Conservation (phyloP, 192 early-diverging fungal genomes). For the Geosiphon pyriformis region DNA sequence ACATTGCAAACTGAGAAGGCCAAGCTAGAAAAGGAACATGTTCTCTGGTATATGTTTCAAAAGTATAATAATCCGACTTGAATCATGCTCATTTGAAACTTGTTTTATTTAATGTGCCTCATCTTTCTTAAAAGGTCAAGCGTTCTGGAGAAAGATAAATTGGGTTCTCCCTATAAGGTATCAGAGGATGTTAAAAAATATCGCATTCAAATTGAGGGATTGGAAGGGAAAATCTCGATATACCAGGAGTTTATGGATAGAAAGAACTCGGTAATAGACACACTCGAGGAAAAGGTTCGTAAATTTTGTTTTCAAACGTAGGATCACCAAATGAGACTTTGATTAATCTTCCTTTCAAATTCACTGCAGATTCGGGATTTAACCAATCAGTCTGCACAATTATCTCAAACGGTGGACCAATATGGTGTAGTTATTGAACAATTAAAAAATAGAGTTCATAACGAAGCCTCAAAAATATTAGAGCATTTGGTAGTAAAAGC, state of each 20-base stretch:
- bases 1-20: slow-evolving; percentile 17
- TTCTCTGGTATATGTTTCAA: slow-evolving; percentile 4
- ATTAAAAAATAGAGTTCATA: neutral
- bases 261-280: neutral
- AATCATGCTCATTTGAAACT: neutral
- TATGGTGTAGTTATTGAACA: neutral
- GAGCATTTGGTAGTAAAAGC: no score
- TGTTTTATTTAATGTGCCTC: neutral
- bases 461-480: slow-evolving; percentile 11
- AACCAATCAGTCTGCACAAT: neutral
- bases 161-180: slow-evolving; percentile 7
- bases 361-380: neutral
- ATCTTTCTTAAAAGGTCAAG: neutral
- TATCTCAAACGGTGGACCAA: slow-evolving; percentile 1
- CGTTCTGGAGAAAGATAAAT: neutral
- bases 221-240: neutral
- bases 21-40: slow-evolving; percentile 10
- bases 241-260: slow-evolving; percentile 9
- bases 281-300: slow-evolving; percentile 7
- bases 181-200: slow-evolving; percentile 1
- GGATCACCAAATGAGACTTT: no score
- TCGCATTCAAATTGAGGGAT: slow-evolving; percentile 4
- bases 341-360: neutral
- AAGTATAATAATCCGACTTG: no score
- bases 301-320: neutral